phyloP scores from a whole-genome alignment of 2,329 filamentous ascomycete genomes.

The Aspergillus fischeri region DNA sequence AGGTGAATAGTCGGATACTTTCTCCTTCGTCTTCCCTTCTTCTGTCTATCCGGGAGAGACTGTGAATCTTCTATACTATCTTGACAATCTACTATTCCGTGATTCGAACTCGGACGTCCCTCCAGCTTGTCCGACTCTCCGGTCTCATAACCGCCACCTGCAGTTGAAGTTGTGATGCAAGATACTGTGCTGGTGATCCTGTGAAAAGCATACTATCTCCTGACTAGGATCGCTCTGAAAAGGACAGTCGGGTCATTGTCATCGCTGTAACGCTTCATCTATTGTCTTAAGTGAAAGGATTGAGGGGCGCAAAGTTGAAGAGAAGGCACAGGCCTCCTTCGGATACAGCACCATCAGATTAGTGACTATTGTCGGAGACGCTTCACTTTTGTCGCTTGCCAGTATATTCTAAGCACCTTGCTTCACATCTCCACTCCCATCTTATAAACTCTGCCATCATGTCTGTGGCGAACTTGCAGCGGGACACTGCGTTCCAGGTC shows the following conservation, averaged over 20 bases:
- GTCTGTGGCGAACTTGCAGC: conserved; percentile 41
- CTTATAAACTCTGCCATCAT: conserved; percentile 24
- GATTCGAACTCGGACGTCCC: neutral
- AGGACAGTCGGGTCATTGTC: neutral
- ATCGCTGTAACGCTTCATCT: neutral
- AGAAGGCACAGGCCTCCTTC: neutral
- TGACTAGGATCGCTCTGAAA: neutral
- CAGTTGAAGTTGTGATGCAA: conserved; percentile 5
- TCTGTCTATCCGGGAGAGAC: conserved; percentile 2
- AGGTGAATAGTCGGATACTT: neutral
- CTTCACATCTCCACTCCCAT: conserved; percentile 5
- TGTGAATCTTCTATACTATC: neutral
- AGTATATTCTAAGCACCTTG: neutral
- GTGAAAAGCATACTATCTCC: neutral
- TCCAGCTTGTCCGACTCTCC: neutral
- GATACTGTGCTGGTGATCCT: neutral
- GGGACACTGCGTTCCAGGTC: conserved; percentile 44
- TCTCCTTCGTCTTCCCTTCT: conserved; percentile 3
- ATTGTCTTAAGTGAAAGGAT: neutral
- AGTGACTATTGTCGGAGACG: neutral
- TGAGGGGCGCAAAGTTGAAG: neutral
- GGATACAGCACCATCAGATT: neutral
- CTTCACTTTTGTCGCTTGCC: neutral
- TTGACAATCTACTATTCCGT: neutral
- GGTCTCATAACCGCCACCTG: conserved; percentile 7